These are phyloP conservation scores for Lentinula detonsa DNA, from an alignment of 768 basidiomycete genomes.

Conservation along the genomic window DNA sequence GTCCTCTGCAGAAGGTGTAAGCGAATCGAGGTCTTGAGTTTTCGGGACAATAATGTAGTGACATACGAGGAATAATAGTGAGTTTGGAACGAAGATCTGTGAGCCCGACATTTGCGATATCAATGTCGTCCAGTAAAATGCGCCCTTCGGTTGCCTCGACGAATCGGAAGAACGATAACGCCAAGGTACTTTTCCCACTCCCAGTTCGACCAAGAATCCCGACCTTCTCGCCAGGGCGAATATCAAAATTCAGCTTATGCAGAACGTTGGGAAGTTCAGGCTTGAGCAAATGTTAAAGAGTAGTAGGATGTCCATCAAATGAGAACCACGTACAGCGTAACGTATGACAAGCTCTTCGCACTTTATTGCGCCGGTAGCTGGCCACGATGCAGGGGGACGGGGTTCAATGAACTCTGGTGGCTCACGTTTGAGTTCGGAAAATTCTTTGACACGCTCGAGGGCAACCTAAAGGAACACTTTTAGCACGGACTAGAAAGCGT, in stretches of 20 bases:
- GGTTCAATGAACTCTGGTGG: conserved; percentile 83
- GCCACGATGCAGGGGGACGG: conserved; percentile 78
- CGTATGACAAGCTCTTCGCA: conserved; percentile 73
- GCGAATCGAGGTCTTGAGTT: neutral
- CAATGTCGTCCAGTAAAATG: conserved; percentile 72
- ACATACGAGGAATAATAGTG: conserved; percentile 71
- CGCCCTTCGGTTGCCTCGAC: conserved; percentile 79
- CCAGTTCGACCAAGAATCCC: conserved; percentile 71
- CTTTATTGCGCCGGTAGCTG: conserved; percentile 58
- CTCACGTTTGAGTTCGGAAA: conserved; percentile 73
- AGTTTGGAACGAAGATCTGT: conserved; percentile 74
- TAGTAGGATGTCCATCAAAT: neutral
- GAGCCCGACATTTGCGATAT: conserved; percentile 74
- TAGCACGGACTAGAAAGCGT: neutral
- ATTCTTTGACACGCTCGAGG: conserved; percentile 88
- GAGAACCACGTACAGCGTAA: conserved; percentile 54
- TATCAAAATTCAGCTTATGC: conserved; percentile 69
- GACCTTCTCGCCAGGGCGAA: conserved; percentile 72
- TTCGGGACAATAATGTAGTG: neutral
- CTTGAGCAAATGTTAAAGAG: conserved; percentile 25
- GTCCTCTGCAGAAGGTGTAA: conserved; percentile 52
- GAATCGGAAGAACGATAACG: conserved; percentile 83
- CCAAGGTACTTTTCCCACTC: conserved; percentile 77
- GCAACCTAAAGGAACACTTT: conserved; percentile 47
- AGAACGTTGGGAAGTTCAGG: conserved; percentile 85